phyloP scores from a whole-genome alignment of 352 stramenopile species.

The Phytophthora fragariaefolia region DNA sequence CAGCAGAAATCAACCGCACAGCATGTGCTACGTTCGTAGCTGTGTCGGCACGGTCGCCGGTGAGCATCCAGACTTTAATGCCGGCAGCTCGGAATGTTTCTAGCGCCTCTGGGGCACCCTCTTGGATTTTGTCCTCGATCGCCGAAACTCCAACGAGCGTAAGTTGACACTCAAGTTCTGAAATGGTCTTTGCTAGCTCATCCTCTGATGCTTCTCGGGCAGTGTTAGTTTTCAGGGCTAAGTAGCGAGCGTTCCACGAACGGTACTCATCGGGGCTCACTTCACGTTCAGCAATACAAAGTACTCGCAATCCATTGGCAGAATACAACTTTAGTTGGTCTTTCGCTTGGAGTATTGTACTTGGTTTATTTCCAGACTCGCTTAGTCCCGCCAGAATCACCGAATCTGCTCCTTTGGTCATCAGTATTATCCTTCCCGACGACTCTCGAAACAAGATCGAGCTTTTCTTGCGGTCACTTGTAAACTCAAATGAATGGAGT shows the following conservation, averaged over 20 bases:
- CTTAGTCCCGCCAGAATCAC: conserved; percentile 72
- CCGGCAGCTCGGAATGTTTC: conserved; percentile 66
- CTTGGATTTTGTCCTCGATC: conserved; percentile 79
- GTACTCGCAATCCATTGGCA: conserved; percentile 67
- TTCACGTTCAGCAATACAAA: conserved; percentile 71
- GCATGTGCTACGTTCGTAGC: conserved; percentile 69
- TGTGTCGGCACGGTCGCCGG: conserved; percentile 67
- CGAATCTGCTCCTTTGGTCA: conserved; percentile 91
- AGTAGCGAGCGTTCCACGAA: conserved; percentile 52
- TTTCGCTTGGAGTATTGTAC: conserved; percentile 37
- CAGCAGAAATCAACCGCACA: conserved; percentile 54
- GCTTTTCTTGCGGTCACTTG: conserved; percentile 73
- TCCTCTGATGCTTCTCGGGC: conserved; percentile 35
- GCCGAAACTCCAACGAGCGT: conserved; percentile 60
- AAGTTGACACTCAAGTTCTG: conserved; percentile 55
- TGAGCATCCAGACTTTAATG: conserved; percentile 85
- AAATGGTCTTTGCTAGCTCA: conserved; percentile 40
- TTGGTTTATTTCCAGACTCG: conserved; percentile 32
- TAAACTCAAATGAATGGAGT: conserved; percentile 68
- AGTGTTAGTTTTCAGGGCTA: conserved; percentile 28
- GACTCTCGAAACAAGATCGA: conserved; percentile 56
- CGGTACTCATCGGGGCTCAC: conserved; percentile 61
- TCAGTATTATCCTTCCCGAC: conserved; percentile 46
- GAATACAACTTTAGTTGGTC: conserved; percentile 65
- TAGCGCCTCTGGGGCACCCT: conserved; percentile 57